These are phyloP conservation scores for Tuber microsphaerosporum DNA, from an alignment of 495 filamentous ascomycete genomes.

Conservation along the genomic window DNA sequence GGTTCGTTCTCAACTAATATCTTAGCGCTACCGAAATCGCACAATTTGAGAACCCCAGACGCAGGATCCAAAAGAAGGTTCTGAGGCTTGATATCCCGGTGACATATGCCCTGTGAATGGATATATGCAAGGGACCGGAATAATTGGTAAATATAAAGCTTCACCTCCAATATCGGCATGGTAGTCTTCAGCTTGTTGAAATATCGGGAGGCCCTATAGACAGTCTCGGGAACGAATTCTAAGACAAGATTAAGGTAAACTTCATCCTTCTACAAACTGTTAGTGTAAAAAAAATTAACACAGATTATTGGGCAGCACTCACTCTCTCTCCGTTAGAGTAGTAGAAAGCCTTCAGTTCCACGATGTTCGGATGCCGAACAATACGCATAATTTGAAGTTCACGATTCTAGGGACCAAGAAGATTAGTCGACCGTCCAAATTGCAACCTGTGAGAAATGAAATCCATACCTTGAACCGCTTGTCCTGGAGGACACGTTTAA, in stretches of 20 bases:
- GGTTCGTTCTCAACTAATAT: conserved; percentile 98
- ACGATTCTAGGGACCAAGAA: conserved; percentile 66
- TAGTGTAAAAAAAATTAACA: conserved; percentile 8
- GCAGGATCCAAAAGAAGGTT: conserved; percentile 87
- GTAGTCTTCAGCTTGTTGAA: conserved; percentile 99
- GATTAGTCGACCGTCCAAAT: conserved; percentile 20
- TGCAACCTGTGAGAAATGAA: conserved; percentile 7
- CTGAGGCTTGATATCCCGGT: conserved; percentile 98
- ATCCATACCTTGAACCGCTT: conserved; percentile 89
- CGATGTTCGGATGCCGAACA: conserved; percentile 96
- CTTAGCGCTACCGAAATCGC: conserved; percentile 98
- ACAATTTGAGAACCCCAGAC: conserved; percentile 90
- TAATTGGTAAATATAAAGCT: conserved; percentile 98
- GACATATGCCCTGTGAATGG: conserved; percentile 98
- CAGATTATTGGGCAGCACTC: conserved; percentile 44
- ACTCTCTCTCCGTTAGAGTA: conserved; percentile 98
- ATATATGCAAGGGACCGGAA: conserved; percentile 98
- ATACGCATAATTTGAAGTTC: conserved; percentile 99
- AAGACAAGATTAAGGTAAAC: conserved; percentile 97
- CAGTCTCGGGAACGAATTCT: conserved; percentile 96
- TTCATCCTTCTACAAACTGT: conserved; percentile 77
- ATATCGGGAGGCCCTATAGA: conserved; percentile 95
- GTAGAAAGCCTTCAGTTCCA: conserved; percentile 97
- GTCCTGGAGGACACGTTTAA: conserved; percentile 96
- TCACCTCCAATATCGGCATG: conserved; percentile 97